Evolutionary conservation across 768 basidiomycete species (phyloP), one percentile per base, ranked within the genome.

Genomic region (Mycena kentingensis): DNA sequence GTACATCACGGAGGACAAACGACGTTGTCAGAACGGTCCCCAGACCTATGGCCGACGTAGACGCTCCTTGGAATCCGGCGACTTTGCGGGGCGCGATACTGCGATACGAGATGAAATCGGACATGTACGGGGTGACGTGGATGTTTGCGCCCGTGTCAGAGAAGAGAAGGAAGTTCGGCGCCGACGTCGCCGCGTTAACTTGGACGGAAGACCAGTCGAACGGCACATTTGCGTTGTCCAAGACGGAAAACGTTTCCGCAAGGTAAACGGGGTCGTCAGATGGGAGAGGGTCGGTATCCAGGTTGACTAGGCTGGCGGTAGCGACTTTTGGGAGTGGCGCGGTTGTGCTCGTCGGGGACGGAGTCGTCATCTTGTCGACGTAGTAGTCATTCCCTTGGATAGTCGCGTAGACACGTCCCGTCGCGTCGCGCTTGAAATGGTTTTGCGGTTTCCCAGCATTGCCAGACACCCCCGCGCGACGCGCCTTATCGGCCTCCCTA

Each of bases 111-210:
- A 52, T 0, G 38, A 56, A 56, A 26, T 56, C 55, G 5, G 15
- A 25, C 2, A 26, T 22, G 27, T 36, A 43, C 1, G 50, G 47
- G 4, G 51, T 41, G 4, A 57, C 37, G 35, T 54, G 18, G 12
- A 56, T 38, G 11, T 42, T 51, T 16, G 55, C 55, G 16, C 44
- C 54, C 1, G 49, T 18, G 36, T 55, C 48, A 8, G 31, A 32
- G 32, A 15, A 35, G n/a, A 49, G 18, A 27, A 47, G 25, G 28
- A 25, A 19, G 12, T 29, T n/a, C n/a, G n/a, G n/a, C 28, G 15
- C n/a, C 1, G 8, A 5, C 25, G 21, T 29, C 49, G 32, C 34
- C 36, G 42, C 27, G 29, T 3, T 16, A n/a, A 26, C 4, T 32
- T 7, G 22, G 2, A 3, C 8, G 15, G 37, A 8, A 19, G 37